These are phyloP conservation scores for Aschersonia sp. DNA, from an alignment of 2,329 filamentous ascomycete genomes.

Conservation along the genomic window DNA sequence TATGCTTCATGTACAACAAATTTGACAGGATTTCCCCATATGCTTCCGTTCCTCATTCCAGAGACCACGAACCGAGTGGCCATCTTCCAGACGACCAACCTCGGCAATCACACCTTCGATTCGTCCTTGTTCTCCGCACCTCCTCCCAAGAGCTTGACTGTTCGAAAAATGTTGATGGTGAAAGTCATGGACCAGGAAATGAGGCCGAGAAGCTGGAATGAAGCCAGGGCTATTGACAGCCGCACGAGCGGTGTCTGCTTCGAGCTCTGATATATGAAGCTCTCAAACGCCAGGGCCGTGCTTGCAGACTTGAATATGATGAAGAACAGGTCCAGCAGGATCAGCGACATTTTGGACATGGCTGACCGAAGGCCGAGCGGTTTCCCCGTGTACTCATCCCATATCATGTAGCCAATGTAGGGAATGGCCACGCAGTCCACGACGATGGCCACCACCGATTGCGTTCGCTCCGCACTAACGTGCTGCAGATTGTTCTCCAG, in stretches of 20 bases:
- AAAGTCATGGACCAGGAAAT: constrained; percentile 88
- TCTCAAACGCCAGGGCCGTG: constrained; percentile 76
- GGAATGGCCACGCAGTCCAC: constrained; percentile 81
- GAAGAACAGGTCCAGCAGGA: constrained; percentile 86
- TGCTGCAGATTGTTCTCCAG: constrained; percentile 31
- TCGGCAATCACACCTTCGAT: neutral
- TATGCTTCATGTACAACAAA: no score
- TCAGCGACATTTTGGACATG: constrained; percentile 73
- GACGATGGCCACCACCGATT: constrained; percentile 75
- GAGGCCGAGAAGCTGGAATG: constrained; percentile 65
- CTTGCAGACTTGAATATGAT: constrained; percentile 96
- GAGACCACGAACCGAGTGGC: no score
- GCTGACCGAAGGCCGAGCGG: constrained; percentile 76
- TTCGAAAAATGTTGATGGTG: constrained; percentile 65
- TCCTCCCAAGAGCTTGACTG: constrained; percentile 46
- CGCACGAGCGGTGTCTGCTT: constrained; percentile 30
- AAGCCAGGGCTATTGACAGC: constrained; percentile 53
- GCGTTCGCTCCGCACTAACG: constrained; percentile 45
- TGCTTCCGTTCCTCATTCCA: no score
- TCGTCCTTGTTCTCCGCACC: constrained; percentile 23
- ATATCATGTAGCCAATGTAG: constrained; percentile 88
- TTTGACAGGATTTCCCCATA: no score
- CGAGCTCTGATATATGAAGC: constrained; percentile 46
- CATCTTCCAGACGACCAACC: no score
- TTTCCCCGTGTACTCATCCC: constrained; percentile 90